Evolutionary conservation across 306 rosid genomes (phyloP), one percentile per base, ranked within the genome.

Genomic region (Hippophae gyantsensis): DNA sequence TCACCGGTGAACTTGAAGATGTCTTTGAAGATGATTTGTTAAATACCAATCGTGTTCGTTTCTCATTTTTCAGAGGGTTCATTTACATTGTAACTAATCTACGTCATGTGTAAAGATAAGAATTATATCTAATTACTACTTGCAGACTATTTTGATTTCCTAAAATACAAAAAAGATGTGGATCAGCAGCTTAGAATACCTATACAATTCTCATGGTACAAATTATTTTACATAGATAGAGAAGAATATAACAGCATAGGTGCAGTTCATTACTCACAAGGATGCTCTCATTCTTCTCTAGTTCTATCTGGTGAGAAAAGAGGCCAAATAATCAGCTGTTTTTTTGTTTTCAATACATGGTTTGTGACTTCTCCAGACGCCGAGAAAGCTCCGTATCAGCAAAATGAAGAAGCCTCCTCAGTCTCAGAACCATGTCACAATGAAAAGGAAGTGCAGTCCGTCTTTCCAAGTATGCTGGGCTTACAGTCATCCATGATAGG

Each of bases 401-500:
- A 71, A 87, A 92, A 79, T 92, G 96, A 76, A 92, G 89, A 52
- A 92, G 90, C 71, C 99, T 79, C 62, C 96, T 74, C 0, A 92
- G 81, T 82, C 99, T 85, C 74, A 92, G 76, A 67, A 92, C 96
- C 99, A 92, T 88, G 78, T 92, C 96, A 62, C 99, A 92, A 58
- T 92, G 99, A 59, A 83, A 92, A 23, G 99, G 96, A 69, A 92
- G 78, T 13, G 96, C 89, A 3, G 89, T 81, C 23, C 95, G 87
- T 62, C 98, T 80, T 57, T 85, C 98, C 55, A 85, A 60, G 87
- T 85, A 90, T 62, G 96, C 75, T 3, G 99, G 96, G 75, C 99
- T 92, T 49, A 78, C 85, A 0, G 96, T 92, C 95, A 92, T 85
- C 96, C 99, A 92, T 11, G 96, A 87, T 57, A 92, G 80, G 42